phyloP scores from a whole-genome alignment of 1,139 yeast species.

The Yamadazyma blattariae region DNA sequence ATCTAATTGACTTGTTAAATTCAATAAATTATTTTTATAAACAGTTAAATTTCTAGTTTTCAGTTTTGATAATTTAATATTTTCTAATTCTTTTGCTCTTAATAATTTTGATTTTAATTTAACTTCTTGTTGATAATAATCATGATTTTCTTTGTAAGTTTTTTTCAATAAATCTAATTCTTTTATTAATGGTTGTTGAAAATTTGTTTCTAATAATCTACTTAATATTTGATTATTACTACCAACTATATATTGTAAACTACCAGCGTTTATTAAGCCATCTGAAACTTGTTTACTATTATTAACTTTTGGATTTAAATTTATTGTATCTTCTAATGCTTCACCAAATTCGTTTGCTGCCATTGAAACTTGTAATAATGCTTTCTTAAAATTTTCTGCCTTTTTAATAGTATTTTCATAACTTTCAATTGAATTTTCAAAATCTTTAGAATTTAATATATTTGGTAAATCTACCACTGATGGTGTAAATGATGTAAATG shows the following conservation, averaged over 20 bases:
- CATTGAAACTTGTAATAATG: slow-evolving; percentile 49
- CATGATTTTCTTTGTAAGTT: slow-evolving; percentile 43
- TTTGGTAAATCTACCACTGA: slow-evolving; percentile 59
- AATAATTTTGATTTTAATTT: slow-evolving; percentile 48
- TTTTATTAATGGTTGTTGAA: slow-evolving; percentile 53
- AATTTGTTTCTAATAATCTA: slow-evolving; percentile 47
- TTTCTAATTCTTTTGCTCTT: slow-evolving; percentile 55
- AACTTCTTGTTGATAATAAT: slow-evolving; percentile 52
- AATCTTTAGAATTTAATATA: slow-evolving; percentile 57
- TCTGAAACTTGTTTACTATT: slow-evolving; percentile 64
- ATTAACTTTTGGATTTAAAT: slow-evolving; percentile 60
- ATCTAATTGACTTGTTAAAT: slow-evolving; percentile 70
- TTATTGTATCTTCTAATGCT: slow-evolving; percentile 55
- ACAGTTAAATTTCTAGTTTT: slow-evolving; percentile 59
- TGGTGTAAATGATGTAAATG: slow-evolving; percentile 45
- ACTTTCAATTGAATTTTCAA: slow-evolving; percentile 43
- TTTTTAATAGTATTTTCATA: slow-evolving; percentile 49
- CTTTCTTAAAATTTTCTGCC: slow-evolving; percentile 49
- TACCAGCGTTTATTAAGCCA: slow-evolving; percentile 71
- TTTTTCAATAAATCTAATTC: slow-evolving; percentile 41
- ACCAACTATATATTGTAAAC: slow-evolving; percentile 72
- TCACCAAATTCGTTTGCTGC: slow-evolving; percentile 76
- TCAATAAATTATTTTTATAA: slow-evolving; percentile 64
- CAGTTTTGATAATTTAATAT: slow-evolving; percentile 50
- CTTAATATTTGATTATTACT: slow-evolving; percentile 76